Base-by-base conservation (phyloP, 2,329 filamentous ascomycete genomes). In the Microdochium paspali region DNA sequence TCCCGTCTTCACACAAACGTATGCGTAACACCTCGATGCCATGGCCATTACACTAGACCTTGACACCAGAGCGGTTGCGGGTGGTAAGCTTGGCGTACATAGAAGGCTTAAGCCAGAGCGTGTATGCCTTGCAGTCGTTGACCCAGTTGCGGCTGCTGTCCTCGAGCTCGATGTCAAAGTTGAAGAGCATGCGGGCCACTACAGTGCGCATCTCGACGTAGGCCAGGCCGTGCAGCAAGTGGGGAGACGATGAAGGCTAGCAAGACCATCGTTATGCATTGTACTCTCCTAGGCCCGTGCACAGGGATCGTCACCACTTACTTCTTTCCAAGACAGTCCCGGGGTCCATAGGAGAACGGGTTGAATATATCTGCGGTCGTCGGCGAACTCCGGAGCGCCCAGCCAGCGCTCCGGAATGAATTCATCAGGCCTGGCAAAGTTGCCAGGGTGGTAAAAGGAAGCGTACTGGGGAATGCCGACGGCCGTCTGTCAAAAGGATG, bases 381-480 rank as follows among this genome's bases (percentile, higher is more conserved):
- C 52, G 28, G 53, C 53, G 50, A 62, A 71, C 10, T 50, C 51
- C 4, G 51, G 32, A 35, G 58, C 58, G 4, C 50, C 55, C 13
- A 69, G 47, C 59, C 63, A 71, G 0, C 69, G 62, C 47, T 71
- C 68, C 0, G 70, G 70, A n/a, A 56, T 54, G 54, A 66, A 73
- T 2, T 51, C 53, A 44, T 59, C 46, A 0, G 70, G 64, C 7
- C 66, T 60, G 4, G 58, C 62, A 57, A 69, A 73, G 47, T 66
- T 62, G n/a, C 48, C 47, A 9, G 59, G 52, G 26, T 62, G 56
- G 44, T 62, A 60, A 51, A 68, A 45, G n/a, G 23, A 9, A n/a
- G 35, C 9, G 10, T 9, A 40, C 13, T 40, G 35, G 35, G 10
- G 35, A 9, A 40, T 21, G 20, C 35, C 35, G 20, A 40, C 9